Percentiles rank a stretch among this genome's conserved stretches.
Conservation (phyloP, 257 asterid species). For the Lycium ferocissimum region DNA sequence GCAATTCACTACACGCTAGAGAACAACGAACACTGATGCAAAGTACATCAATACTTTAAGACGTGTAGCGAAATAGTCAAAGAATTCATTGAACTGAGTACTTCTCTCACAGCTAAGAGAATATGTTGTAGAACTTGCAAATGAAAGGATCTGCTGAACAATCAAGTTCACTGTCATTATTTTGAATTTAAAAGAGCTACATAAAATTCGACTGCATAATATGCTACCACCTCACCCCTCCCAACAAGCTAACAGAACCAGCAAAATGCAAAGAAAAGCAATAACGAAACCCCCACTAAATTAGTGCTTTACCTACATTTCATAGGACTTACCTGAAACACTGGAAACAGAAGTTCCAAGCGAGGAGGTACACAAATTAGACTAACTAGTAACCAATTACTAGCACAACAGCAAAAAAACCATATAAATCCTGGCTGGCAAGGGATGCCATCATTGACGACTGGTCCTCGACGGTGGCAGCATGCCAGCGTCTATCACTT, state of each 20-base stretch:
- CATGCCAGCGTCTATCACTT: not conserved
- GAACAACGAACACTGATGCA: not conserved
- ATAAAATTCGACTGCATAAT: too few species aligned
- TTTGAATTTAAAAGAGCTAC: not conserved
- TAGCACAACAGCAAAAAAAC: not conserved
- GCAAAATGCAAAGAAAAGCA: not conserved
- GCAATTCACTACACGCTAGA: not conserved
- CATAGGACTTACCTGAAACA: not conserved
- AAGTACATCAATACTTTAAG: not conserved
- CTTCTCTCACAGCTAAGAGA: not conserved
- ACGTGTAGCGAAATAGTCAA: not conserved
- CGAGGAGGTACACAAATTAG: constrained; percentile 25
- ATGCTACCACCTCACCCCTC: not conserved
- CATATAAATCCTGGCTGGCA: not conserved
- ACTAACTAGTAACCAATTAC: not conserved
- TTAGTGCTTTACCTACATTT: constrained; percentile 29
- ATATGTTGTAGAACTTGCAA: not conserved
- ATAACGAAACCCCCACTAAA: not conserved
- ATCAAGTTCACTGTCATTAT: too few species aligned
- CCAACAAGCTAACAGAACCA: not conserved
- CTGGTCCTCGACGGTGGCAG: not conserved
- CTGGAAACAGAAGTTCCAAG: constrained; percentile 28
- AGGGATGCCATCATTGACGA: not conserved
- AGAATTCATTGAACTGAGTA: not conserved
- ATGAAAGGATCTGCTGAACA: not conserved